phyloP scores from a whole-genome alignment of 139 green algal genomes.

The Chlorella ohadii region DNA sequence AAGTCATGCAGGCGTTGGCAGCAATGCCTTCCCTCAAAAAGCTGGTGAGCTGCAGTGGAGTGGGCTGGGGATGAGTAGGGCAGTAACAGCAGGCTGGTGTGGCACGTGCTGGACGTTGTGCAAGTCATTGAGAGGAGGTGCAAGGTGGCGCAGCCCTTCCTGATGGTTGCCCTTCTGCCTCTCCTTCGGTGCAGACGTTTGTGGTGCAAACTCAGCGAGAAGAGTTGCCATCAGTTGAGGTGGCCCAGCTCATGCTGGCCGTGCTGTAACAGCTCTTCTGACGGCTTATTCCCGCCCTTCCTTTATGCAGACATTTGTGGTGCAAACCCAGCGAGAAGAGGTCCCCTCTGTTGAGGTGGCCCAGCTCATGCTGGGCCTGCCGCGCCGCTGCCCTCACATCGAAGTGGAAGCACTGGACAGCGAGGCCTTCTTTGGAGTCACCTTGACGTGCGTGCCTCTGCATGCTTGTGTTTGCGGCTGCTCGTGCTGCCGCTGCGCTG shows the following conservation, averaged over 20 bases:
- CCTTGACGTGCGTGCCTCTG: neutral
- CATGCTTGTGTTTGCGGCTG: too few relatives aligned
- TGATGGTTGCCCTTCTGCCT: too few relatives aligned
- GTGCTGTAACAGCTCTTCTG: too few relatives aligned
- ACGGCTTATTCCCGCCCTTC: too few relatives aligned
- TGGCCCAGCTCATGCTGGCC: too few relatives aligned
- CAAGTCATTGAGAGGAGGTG: too few relatives aligned
- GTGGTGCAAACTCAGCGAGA: constrained; percentile 18
- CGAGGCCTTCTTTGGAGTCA: neutral
- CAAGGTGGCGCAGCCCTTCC: too few relatives aligned
- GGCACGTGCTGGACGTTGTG: too few relatives aligned
- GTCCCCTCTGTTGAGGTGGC: neutral
- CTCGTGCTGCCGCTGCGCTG: too few relatives aligned
- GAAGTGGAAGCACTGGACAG: neutral
- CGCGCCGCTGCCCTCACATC: neutral
- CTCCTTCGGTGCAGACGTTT: neutral
- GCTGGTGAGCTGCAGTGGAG: neutral
- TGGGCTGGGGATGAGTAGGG: too few relatives aligned
- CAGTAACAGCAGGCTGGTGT: too few relatives aligned
- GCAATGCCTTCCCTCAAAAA: neutral
- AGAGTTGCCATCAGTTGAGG: too few relatives aligned
- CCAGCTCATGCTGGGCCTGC: neutral
- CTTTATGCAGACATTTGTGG: neutral
- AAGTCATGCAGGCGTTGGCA: neutral
- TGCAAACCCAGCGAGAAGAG: neutral